phyloP scores from a whole-genome alignment of 129 eudicot genomes.

The Pittosporum tobira region DNA sequence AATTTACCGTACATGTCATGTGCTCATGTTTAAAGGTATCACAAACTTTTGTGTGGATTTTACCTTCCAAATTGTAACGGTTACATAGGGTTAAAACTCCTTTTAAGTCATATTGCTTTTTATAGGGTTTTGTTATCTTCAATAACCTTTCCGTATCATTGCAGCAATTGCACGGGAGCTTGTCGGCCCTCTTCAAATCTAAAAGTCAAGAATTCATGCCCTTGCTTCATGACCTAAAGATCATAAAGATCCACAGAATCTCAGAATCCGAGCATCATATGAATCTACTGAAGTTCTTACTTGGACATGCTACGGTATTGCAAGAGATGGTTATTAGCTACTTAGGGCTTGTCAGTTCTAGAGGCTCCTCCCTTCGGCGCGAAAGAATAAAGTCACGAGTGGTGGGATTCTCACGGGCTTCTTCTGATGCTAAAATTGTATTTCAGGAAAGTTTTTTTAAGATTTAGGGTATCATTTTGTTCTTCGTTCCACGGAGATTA shows the following conservation, averaged over 20 bases:
- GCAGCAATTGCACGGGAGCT: slow-evolving; percentile 42
- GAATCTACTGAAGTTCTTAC: slow-evolving; percentile 49
- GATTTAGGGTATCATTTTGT: too few species aligned
- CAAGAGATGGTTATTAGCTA: slow-evolving; percentile 38
- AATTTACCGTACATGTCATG: too few species aligned
- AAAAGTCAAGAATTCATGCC: slow-evolving; percentile 31
- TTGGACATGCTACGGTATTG: slow-evolving; percentile 55
- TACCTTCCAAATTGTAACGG: too few species aligned
- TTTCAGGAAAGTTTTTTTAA: slow-evolving; percentile 18
- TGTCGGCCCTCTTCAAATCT: slow-evolving; percentile 34
- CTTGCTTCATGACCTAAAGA: slow-evolving; percentile 45
- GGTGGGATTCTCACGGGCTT: slow-evolving; percentile 51
- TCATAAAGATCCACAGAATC: slow-evolving; percentile 50
- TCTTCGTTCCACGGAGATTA: too few species aligned
- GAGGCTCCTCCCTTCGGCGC: slow-evolving; percentile 31
- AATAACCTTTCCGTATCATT: too few species aligned
- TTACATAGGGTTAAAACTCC: too few species aligned
- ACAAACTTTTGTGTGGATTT: too few species aligned
- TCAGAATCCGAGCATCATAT: slow-evolving; percentile 42
- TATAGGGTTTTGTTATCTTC: too few species aligned
- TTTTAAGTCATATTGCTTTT: too few species aligned
- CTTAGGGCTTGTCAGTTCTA: slow-evolving; percentile 20
- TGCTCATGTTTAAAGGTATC: too few species aligned
- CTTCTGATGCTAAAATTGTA: slow-evolving; percentile 44
- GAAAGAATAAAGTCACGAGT: slow-evolving; percentile 53